Base-by-base conservation (phyloP, 148 eudicot species). In the Diospyros lotus region DNA sequence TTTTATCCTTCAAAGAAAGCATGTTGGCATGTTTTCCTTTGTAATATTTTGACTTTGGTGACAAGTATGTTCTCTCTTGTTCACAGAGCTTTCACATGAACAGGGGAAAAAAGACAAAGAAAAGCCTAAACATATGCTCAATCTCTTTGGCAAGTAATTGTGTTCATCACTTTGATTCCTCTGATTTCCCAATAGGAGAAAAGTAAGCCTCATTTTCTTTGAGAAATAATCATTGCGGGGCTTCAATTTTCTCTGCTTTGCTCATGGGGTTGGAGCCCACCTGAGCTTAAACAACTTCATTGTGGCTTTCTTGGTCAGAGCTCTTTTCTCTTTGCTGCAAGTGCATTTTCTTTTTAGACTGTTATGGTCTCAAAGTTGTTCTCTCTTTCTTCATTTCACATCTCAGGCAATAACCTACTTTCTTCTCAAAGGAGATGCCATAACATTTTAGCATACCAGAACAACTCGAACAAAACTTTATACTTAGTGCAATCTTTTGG, bases 31-130 rank as follows among this genome's bases (percentile, higher is more conserved):
- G 75, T 79, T 28, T 83, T 82, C 79, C 73, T 61, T 78, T 40
- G 72, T 53, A 53, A 59, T 78, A 76, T 86, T 85, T 86, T 86
- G 89, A 86, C 86, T 86, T 81, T 70, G 67, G 56, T 72, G 81
- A 74, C 82, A 63, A 77, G 46, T 2, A 53, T 64, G 17, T 74
- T 64, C 18, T 77, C 67, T 28, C 42, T 8, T 76, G 68, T 68
- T 82, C 54, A 72, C 67, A 40, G 58, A 72, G 77, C 80, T 43
- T 72, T 48, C 67, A 14, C 58, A 40, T 44, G 64, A 15, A 64
- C 10, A 17, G 52, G 43, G 56, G 46, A 51, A 72, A 28, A 28
- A 28, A 28, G 28, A 28, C 28, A 28, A 28, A 28, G 28, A 28
- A 45, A 67, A 45, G 46, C 2, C 9, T 38, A 65, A n/a, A 73